Evolutionary conservation across 352 stramenopile species (phyloP).

Genomic region (Peronosclerospora sorghi): DNA sequence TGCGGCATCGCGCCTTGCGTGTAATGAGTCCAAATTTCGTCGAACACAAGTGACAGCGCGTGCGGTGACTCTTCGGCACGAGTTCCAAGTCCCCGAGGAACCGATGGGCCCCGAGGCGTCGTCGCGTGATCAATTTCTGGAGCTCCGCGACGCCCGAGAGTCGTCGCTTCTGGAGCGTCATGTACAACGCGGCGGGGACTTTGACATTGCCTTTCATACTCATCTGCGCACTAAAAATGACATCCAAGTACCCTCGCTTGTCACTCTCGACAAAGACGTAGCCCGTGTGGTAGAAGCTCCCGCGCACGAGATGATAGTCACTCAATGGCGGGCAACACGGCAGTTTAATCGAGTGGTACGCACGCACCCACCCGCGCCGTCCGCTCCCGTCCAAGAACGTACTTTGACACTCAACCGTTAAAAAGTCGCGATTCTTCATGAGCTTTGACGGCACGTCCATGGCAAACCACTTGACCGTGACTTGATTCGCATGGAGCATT

Average conservation of each 20-base stretch:
- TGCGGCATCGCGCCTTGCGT: slow-evolving; percentile 53
- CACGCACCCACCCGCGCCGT: slow-evolving; percentile 54
- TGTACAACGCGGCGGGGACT: slow-evolving; percentile 33
- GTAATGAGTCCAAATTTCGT: slow-evolving; percentile 49
- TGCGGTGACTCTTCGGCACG: slow-evolving; percentile 41
- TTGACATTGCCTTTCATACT: slow-evolving; percentile 52
- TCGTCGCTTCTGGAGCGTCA: slow-evolving; percentile 44
- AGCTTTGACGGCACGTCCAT: slow-evolving; percentile 43
- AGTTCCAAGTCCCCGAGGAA: slow-evolving; percentile 65
- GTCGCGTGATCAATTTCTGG: slow-evolving; percentile 35
- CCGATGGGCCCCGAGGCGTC: slow-evolving; percentile 32
- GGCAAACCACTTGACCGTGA: slow-evolving; percentile 58
- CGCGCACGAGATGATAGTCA: slow-evolving; percentile 40
- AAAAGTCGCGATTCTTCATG: slow-evolving; percentile 58
- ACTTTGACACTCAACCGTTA: slow-evolving; percentile 69
- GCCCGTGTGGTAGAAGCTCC: slow-evolving; percentile 58
- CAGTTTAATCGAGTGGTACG: slow-evolving; percentile 60
- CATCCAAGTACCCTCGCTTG: slow-evolving; percentile 39
- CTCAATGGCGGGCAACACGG: slow-evolving; percentile 45
- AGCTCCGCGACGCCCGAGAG: slow-evolving; percentile 36
- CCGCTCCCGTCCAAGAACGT: slow-evolving; percentile 50
- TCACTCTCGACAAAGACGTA: slow-evolving; percentile 70
- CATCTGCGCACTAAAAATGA: slow-evolving; percentile 50
- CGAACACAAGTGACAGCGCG: slow-evolving; percentile 46
- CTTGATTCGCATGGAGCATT: slow-evolving; percentile 41